Evolutionary conservation across 2,329 filamentous ascomycete genomes (phyloP).

Genomic region (Alternaria gansuensis): DNA sequence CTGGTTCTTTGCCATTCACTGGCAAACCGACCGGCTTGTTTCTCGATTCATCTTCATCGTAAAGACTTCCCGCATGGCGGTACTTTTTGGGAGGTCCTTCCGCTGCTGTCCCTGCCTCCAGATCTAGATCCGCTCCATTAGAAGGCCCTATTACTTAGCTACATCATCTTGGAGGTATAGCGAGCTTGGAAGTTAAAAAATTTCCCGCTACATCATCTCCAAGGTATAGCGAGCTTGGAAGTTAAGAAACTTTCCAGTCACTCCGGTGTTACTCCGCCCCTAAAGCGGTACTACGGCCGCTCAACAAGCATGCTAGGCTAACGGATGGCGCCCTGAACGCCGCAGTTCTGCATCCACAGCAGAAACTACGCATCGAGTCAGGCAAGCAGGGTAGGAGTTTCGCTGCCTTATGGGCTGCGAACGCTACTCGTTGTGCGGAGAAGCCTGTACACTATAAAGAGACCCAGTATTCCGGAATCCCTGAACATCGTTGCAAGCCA

Average conservation of each 20-base stretch:
- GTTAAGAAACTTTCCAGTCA: constrained; percentile 1
- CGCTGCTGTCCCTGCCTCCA: constrained; percentile 28
- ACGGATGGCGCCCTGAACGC: constrained; percentile 26
- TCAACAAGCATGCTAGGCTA: constrained; percentile 36
- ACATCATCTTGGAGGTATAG: constrained; percentile 8
- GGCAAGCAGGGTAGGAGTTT: constrained; percentile 26
- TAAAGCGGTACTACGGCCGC: constrained; percentile 20
- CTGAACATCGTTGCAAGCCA: constrained; percentile 11
- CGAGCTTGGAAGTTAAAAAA: not conserved
- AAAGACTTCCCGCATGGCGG: constrained; percentile 9
- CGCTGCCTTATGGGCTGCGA: constrained; percentile 25
- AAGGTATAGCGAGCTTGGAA: constrained; percentile 6
- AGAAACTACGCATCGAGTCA: constrained; percentile 29
- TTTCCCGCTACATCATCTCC: not conserved
- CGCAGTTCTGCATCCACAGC: constrained; percentile 13
- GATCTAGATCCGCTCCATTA: constrained; percentile 28
- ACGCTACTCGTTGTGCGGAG: constrained; percentile 32
- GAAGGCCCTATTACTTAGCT: constrained; percentile 14
- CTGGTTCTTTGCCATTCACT: constrained; percentile 14
- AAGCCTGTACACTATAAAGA: constrained; percentile 39
- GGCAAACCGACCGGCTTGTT: constrained; percentile 9
- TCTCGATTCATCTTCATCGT: constrained; percentile 21
- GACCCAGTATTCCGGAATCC: constrained; percentile 30
- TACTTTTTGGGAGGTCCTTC: constrained; percentile 24
- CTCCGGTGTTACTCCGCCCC: constrained; percentile 15